phyloP scores from a whole-genome alignment of 179 eudicot species.

The Nepenthes alata region DNA sequence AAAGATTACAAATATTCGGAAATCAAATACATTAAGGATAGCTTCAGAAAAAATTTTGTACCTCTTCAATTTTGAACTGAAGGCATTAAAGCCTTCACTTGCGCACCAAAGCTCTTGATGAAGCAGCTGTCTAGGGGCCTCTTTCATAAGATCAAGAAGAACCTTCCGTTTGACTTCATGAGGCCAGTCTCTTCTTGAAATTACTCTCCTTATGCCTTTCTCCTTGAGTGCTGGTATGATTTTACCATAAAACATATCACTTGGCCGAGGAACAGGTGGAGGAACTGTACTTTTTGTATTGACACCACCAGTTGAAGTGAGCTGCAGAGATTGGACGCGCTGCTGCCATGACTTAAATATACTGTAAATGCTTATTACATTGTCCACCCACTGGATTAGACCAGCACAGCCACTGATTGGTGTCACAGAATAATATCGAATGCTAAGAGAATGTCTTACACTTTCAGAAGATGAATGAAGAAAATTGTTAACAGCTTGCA shows the following conservation, averaged over 20 bases:
- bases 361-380: conserved; percentile 83
- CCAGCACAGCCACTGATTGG: conserved; percentile 99
- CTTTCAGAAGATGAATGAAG: conserved; percentile 62
- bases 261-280: conserved; percentile 93
- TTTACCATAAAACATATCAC: conserved; percentile 99
- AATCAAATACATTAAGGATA: too few species aligned
- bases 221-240: conserved; percentile 98
- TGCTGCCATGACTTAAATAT: conserved; percentile 95
- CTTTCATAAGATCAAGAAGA: conserved; percentile 90
- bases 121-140: conserved; percentile 89
- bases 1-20: too few species aligned
- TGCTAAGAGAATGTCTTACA: conserved; percentile 40
- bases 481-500: conserved; percentile 77
- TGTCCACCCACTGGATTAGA: conserved; percentile 98
- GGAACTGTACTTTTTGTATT: conserved; percentile 41
- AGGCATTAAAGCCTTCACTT: conserved; percentile 92
- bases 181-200: conserved; percentile 99
- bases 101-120: conserved; percentile 99
- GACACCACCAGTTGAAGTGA: conserved; percentile 42
- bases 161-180: conserved; percentile 95
- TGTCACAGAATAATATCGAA: conserved; percentile 95
- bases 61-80: conserved; percentile 88
- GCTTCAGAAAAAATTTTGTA: conserved; percentile 10
- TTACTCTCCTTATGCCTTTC: conserved; percentile 97
- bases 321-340: conserved; percentile 62